A percentile compares a stretch with the other conserved stretches of the same genome.
phyloP scores from a whole-genome alignment of 1,139 yeast genomes.

The Hansenula sp. region DNA sequence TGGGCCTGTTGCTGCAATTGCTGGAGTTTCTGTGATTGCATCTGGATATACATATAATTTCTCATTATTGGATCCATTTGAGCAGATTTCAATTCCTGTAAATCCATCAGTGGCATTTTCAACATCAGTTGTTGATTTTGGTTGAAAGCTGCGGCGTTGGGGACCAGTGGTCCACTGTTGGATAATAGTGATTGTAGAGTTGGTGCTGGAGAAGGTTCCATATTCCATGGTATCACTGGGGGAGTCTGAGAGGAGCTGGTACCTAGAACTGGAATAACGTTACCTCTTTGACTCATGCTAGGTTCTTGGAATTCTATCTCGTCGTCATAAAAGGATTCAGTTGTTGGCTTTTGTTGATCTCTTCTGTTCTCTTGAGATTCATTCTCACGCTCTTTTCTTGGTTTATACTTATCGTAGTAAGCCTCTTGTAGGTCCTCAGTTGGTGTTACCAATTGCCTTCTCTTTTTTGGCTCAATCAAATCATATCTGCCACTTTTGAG shows the following conservation, averaged over 20 bases:
- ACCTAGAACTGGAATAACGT: too few species aligned
- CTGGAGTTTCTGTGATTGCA: neutral
- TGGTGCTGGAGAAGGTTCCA: neutral
- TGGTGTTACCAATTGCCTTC: slow-evolving; percentile 12
- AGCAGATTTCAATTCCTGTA: neutral
- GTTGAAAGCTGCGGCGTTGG: neutral
- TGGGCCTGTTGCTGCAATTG: neutral
- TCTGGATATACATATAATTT: too few species aligned
- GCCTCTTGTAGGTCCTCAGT: slow-evolving; percentile 12
- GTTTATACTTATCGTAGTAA: slow-evolving; percentile 14
- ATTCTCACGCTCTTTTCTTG: slow-evolving; percentile 16
- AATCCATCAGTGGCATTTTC: too few species aligned
- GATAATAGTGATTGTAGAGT: neutral
- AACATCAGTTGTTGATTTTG: neutral
- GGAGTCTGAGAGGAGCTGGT: neutral
- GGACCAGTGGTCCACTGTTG: neutral
- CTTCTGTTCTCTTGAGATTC: neutral
- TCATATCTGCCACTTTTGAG: slow-evolving; percentile 20
- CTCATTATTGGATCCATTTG: neutral
- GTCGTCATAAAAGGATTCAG: slow-evolving; percentile 7
- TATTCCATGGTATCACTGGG: neutral
- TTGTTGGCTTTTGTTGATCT: neutral
- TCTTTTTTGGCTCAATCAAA: slow-evolving; percentile 12
- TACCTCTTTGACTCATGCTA: neutral
- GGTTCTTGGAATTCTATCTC: neutral